A percentile compares a stretch with the other conserved stretches of the same genome.
These are phyloP conservation scores for Clitopilus passeckerianus DNA, from an alignment of 768 basidiomycete genomes.

Conservation along the genomic window DNA sequence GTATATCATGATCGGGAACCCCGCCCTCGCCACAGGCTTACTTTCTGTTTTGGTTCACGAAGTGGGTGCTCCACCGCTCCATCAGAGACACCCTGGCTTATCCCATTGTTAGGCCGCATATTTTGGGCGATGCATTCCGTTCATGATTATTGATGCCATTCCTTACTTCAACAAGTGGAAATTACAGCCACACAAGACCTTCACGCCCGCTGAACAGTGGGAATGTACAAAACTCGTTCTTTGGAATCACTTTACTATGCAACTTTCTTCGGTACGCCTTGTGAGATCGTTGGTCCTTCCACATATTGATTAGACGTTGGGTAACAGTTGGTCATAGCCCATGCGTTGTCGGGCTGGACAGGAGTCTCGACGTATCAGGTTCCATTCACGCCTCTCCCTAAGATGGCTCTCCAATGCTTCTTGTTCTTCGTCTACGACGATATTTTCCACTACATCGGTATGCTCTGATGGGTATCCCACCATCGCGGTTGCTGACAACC, in stretches of 20 bases:
- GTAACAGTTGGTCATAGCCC: slow-evolving; percentile 80
- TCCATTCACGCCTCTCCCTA: slow-evolving; percentile 73
- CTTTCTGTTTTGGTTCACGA: slow-evolving; percentile 93
- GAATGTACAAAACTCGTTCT: slow-evolving; percentile 93
- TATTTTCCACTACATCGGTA: slow-evolving; percentile 87
- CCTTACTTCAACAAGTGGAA: slow-evolving; percentile 95
- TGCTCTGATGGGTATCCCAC: not conserved
- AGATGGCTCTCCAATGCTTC: slow-evolving; percentile 71
- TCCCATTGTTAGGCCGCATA: slow-evolving; percentile 68
- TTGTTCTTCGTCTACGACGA: slow-evolving; percentile 97
- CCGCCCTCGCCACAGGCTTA: slow-evolving; percentile 87
- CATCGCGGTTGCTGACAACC: not conserved
- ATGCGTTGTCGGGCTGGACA: slow-evolving; percentile 78
- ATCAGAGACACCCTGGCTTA: not conserved
- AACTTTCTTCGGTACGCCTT: slow-evolving; percentile 74
- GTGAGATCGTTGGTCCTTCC: not conserved
- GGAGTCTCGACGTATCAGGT: slow-evolving; percentile 93
- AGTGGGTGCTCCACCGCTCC: slow-evolving; percentile 40
- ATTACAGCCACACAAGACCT: slow-evolving; percentile 81
- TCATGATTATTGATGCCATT: slow-evolving; percentile 92
- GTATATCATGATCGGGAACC: slow-evolving; percentile 86
- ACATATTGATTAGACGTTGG: not conserved
- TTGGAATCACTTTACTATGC: slow-evolving; percentile 92
- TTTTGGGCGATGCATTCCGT: slow-evolving; percentile 91
- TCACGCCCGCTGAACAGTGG: slow-evolving; percentile 83